Evolutionary conservation across 805 yeast species (phyloP), one percentile per base, ranked within the genome.

Genomic region (Ogataea ganodermae): DNA sequence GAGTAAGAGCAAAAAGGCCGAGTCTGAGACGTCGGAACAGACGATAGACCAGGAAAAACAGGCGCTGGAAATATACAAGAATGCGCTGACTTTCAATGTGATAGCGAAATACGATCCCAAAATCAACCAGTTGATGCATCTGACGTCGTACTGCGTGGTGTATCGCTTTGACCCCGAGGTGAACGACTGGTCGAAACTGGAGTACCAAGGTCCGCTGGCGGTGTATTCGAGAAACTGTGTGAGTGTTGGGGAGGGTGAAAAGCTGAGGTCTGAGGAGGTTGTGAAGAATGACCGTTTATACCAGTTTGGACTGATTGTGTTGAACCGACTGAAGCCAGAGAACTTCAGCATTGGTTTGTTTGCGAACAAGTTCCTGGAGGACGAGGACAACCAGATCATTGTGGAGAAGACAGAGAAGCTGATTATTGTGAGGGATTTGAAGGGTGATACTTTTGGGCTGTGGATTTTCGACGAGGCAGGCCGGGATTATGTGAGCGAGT

Each of bases 381-480:
- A 57, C 7, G 53, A 57, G 23, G 62, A 59, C 40, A 69, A 67
- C 42, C 77, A 75, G 46, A 77, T 85, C 77, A 80, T 82, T 40
- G 81, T 83, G 30, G 92, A 86, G 55, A 74, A 80, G 49, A 80
- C 81, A 52, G 88, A 81, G 48, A 85, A 83, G 47, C 72, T 86
- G 60, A 79, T 87, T 33, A 86, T 87, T 45, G 77, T 87, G 17
- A 82, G 82, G 61, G 83, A 81, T 58, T 68, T 83, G 42, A 69
- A 78, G 42, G 89, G 86, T 18, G 87, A 84, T 37, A 83, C 86
- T 10, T 86, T 76, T 62, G 95, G 95, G 1, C 68, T 87, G 40
- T 87, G 94, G 94, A 74, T 86, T 17, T 87, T 84, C 60, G 81
- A 85, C 46, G 82, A 76, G 37, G 79, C 75, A 6, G 91, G 86